A percentile compares a stretch with the other conserved stretches of the same genome.
Evolutionary conservation across 2,329 filamentous ascomycete species (phyloP).

Genomic region (Fragosphaeria purpurea): DNA sequence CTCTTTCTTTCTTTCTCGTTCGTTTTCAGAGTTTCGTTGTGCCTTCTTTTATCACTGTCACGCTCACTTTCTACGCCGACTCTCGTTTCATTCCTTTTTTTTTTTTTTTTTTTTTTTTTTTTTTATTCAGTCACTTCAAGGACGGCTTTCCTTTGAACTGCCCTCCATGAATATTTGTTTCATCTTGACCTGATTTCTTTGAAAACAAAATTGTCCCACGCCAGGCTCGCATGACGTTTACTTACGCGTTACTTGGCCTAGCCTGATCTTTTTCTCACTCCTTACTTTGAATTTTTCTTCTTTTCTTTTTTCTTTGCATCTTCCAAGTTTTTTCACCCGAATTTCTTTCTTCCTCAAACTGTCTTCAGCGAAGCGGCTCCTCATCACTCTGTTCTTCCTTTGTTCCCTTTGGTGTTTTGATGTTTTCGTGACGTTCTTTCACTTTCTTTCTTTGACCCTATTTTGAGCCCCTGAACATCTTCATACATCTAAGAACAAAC

Average conservation of each 20-base stretch:
- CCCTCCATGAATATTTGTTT: too few species aligned
- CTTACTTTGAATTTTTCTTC: background rate
- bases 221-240: too few species aligned
- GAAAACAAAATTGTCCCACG: too few species aligned
- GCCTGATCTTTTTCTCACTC: background rate
- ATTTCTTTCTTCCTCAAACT: background rate
- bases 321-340: background rate
- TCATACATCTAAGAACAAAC: background rate
- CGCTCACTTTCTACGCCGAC: slow-evolving; percentile 4
- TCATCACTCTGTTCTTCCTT: background rate
- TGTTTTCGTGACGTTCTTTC: too few species aligned
- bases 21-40: background rate
- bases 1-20: background rate
- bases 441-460: too few species aligned
- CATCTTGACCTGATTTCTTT: too few species aligned
- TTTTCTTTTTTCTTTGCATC: slow-evolving; percentile 1
- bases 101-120: slow-evolving; percentile 11
- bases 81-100: slow-evolving; percentile 8
- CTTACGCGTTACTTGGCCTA: background rate
- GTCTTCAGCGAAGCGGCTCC: background rate
- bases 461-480: background rate
- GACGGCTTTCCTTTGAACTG: too few species aligned
- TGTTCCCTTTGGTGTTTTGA: background rate
- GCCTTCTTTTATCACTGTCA: slow-evolving; percentile 7
- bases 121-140: slow-evolving; percentile 8